phyloP scores from a whole-genome alignment of 78 protist genomes.

The Speleostelium caveatum region DNA sequence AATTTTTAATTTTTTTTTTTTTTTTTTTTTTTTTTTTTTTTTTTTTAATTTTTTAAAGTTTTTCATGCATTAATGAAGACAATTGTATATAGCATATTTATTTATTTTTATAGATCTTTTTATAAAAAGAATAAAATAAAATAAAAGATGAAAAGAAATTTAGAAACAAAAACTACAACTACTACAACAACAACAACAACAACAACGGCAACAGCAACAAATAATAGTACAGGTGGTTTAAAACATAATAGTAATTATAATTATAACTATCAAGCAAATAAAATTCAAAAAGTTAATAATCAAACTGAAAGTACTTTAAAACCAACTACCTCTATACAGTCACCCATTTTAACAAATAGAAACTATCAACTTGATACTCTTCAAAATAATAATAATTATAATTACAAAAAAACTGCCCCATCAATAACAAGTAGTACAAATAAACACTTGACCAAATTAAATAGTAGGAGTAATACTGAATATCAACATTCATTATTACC shows the following conservation, averaged over 20 bases:
- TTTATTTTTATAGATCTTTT: too few relatives aligned
- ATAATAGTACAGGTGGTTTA: not conserved
- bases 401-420: not conserved
- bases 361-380: not conserved
- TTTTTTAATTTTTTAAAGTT: too few relatives aligned
- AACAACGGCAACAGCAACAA: slow-evolving; percentile 26
- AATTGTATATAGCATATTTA: not conserved
- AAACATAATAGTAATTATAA: not conserved
- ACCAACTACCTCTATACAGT: not conserved
- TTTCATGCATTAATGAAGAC: not conserved
- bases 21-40: too few relatives aligned
- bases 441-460: not conserved
- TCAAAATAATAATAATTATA: not conserved
- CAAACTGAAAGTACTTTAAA: not conserved
- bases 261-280: too few relatives aligned
- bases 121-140: too few relatives aligned
- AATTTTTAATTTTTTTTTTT: too few relatives aligned
- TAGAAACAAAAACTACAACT: not conserved
- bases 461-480: not conserved
- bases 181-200: slow-evolving; percentile 1
- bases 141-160: not conserved
- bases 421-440: not conserved
- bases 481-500: not conserved
- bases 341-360: not conserved
- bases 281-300: too few relatives aligned